Evolutionary conservation across 441 rosid species (phyloP), one percentile per base, ranked within the genome.

Genomic region (Aquilaria agallochum): DNA sequence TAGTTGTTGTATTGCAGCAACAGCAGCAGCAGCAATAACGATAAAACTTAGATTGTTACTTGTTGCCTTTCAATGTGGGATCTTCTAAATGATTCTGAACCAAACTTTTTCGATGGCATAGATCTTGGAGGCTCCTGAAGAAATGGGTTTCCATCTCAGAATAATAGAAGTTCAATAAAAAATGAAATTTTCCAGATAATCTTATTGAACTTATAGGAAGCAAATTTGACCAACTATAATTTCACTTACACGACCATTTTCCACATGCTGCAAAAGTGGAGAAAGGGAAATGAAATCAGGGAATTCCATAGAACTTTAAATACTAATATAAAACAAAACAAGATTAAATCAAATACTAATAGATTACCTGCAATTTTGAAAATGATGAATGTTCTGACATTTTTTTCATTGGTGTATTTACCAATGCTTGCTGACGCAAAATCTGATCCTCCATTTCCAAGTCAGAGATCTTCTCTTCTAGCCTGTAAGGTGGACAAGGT

Each of bases 391-490:
- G 78, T 42, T 78, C 89, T 36, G 84, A 74, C 63, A 74, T 60
- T 72, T 54, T 77, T 66, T 72, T 79, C 50, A 53, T 61, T 50
- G 94, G 78, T 57, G 92, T 68, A 42, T 75, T 77, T 64, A 78
- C 50, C 71, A 84, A 76, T 45, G 84, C 59, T 69, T 87, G 89
- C 73, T 80, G 92, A 72, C 87, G 76, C 69, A 92, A 72, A 68
- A 87, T 62, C 66, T 85, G 84, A 75, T 89, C 83, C 67, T 87
- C 98, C 34, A 76, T 69, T 86, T 89, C 96, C 77, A 89, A 74
- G 74, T 84, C 95, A 68, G 86, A 78, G 56, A 85, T 73, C 62
- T 87, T 86, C 73, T 87, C 95, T 76, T 81, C 85, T 59, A 92
- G 91, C 58, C 98, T 92, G 74, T 68, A 72, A 4, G 69, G 66